Evolutionary conservation across 1,139 yeast species (phyloP).

Genomic region (Tardiomyces blankii): DNA sequence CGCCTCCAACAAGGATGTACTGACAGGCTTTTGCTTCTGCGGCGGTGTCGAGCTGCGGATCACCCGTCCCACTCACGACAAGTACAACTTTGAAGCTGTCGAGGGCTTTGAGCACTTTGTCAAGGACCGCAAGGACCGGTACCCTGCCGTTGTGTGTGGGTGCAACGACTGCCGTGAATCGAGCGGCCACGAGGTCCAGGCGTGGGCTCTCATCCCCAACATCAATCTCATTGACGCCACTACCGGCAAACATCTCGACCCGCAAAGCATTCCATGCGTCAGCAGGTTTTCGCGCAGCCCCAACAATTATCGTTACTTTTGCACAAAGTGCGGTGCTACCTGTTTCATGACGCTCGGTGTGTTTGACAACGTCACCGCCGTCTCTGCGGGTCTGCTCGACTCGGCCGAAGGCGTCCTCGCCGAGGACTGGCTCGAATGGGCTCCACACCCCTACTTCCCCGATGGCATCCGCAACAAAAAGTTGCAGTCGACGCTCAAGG

Average conservation of each 20-base stretch:
- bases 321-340: background rate
- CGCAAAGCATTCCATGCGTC: too few species aligned
- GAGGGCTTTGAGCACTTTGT: background rate
- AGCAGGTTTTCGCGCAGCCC: background rate
- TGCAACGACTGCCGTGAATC: background rate
- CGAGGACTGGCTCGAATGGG: background rate
- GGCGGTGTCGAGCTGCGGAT: background rate
- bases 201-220: background rate
- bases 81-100: background rate
- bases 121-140: background rate
- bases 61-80: background rate
- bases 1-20: too few species aligned
- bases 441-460: background rate
- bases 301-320: background rate
- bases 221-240: background rate
- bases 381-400: background rate
- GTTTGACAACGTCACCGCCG: background rate
- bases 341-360: too few species aligned
- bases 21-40: background rate
- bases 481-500: background rate
- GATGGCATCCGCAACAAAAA: background rate
- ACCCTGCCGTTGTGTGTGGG: background rate
- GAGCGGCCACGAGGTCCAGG: background rate
- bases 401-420: background rate
- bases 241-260: background rate